These are phyloP conservation scores for Crucibulum laeve DNA, from an alignment of 768 basidiomycete species.

Conservation along the genomic window DNA sequence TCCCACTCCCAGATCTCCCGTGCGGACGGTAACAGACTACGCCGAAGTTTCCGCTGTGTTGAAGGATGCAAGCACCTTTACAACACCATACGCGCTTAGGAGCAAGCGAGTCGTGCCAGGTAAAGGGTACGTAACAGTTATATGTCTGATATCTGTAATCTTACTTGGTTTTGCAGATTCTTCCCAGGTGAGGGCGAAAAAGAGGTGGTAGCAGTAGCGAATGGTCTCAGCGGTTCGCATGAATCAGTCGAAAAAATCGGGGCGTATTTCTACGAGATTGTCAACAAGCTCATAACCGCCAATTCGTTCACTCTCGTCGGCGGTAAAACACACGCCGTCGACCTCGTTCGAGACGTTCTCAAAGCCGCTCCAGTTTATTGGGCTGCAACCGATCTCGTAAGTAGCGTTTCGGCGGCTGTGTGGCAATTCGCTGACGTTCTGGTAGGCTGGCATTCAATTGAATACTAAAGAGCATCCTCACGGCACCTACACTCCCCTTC, in stretches of 20 bases:
- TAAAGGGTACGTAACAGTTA: slow-evolving; percentile 42
- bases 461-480: slow-evolving; percentile 47
- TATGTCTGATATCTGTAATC: neutral
- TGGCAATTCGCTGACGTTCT: neutral
- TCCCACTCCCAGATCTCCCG: slow-evolving; percentile 28
- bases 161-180: slow-evolving; percentile 42
- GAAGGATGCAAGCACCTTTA: slow-evolving; percentile 39
- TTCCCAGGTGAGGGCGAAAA: slow-evolving; percentile 53
- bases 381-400: slow-evolving; percentile 65
- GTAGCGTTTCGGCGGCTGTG: slow-evolving; percentile 17
- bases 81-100: slow-evolving; percentile 42
- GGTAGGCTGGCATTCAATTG: slow-evolving; percentile 68
- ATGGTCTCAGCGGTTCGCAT: slow-evolving; percentile 41
- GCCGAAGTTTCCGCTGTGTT: slow-evolving; percentile 50
- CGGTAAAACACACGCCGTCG: slow-evolving; percentile 47
- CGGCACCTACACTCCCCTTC: slow-evolving; percentile 60
- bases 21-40: slow-evolving; percentile 39
- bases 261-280: slow-evolving; percentile 62
- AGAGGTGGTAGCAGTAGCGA: slow-evolving; percentile 43
- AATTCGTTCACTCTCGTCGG: slow-evolving; percentile 57
- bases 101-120: slow-evolving; percentile 52
- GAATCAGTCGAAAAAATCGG: slow-evolving; percentile 47
- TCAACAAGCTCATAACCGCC: slow-evolving; percentile 48
- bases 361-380: slow-evolving; percentile 64
- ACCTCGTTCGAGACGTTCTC: slow-evolving; percentile 67